These are phyloP conservation scores for Claviceps capensis DNA, from an alignment of 2,329 filamentous ascomycete species.

Conservation along the genomic window DNA sequence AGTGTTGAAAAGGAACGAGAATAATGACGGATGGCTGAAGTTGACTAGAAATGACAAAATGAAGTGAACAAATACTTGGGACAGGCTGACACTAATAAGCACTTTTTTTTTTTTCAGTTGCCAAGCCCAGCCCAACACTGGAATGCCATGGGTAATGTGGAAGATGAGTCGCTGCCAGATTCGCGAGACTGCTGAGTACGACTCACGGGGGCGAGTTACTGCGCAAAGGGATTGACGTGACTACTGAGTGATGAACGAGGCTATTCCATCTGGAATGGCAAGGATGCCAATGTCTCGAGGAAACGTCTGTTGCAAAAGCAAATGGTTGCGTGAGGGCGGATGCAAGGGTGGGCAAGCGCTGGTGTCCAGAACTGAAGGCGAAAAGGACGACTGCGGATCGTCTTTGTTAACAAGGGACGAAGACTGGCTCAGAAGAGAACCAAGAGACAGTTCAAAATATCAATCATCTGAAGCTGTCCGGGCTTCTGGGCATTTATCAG, in stretches of 20 bases:
- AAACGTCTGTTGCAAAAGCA: background rate
- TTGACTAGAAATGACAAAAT: background rate
- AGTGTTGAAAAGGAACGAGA: background rate
- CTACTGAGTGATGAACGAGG: background rate
- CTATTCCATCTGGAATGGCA: background rate
- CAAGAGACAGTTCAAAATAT: background rate
- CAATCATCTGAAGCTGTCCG: background rate
- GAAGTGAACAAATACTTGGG: background rate
- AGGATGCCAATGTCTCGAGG: constrained; percentile 1
- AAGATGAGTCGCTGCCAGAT: background rate
- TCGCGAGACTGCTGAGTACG: background rate
- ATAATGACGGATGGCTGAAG: background rate
- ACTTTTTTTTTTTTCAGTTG: background rate
- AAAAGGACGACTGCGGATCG: background rate
- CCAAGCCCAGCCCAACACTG: constrained; percentile 1
- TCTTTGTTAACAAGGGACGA: background rate
- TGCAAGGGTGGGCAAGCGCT: background rate
- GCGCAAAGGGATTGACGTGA: background rate
- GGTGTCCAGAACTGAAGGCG: background rate
- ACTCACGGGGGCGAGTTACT: background rate
- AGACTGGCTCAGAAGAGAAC: background rate
- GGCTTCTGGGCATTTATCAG: background rate
- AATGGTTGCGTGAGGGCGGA: background rate
- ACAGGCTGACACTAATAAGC: background rate
- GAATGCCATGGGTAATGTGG: background rate